Percentiles rank a stretch among this genome's conserved stretches.
Conservation (phyloP, 2,329 filamentous ascomycete species). For the Aureobasidium musti region DNA sequence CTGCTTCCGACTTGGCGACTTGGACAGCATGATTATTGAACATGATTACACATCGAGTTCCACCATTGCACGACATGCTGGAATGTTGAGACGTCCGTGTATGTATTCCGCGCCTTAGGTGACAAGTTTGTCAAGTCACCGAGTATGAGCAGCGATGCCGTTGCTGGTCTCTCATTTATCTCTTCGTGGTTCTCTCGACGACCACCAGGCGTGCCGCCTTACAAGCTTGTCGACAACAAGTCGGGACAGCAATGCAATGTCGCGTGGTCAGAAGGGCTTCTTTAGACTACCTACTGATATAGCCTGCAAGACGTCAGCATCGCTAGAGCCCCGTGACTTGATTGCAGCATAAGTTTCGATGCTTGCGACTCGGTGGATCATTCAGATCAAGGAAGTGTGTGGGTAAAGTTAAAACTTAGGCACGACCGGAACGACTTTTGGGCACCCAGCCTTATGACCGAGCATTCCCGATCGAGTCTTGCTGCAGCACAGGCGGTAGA, state of each 20-base stretch:
- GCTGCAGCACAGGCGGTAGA: background rate
- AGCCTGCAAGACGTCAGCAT: background rate
- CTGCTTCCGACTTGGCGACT: slow-evolving; percentile 21
- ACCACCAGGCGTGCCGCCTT: background rate
- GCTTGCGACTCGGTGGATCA: background rate
- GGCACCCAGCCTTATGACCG: background rate
- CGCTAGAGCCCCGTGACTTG: background rate
- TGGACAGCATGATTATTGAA: background rate
- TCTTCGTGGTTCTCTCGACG: slow-evolving; percentile 1
- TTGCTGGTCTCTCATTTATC: background rate
- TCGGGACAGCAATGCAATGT: background rate
- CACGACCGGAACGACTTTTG: background rate
- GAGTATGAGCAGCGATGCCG: background rate
- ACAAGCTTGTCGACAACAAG: background rate
- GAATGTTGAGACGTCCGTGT: background rate
- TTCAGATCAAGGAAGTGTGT: background rate
- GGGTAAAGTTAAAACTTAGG: slow-evolving; percentile 21
- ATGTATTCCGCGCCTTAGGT: background rate
- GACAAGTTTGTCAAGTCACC: background rate
- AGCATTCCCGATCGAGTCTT: background rate
- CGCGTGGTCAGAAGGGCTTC: background rate
- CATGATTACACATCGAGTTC: background rate
- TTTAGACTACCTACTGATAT: no score
- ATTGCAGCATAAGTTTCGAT: background rate
- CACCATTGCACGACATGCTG: background rate